Evolutionary conservation across 129 eudicot species (phyloP), one percentile per base, ranked within the genome.

Genomic region (Glebionis coronaria): DNA sequence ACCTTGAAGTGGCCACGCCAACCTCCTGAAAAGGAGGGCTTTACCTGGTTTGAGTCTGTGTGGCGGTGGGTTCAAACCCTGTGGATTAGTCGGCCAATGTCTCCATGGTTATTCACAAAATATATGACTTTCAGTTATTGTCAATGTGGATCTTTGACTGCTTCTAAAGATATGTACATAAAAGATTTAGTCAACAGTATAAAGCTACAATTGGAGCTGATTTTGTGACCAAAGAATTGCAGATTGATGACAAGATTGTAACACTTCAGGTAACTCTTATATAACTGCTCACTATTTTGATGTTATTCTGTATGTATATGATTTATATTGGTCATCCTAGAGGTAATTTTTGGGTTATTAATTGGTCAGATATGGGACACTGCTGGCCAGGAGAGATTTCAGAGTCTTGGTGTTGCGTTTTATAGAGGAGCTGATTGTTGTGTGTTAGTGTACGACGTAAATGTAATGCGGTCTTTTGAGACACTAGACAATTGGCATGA

Each of bases 191-290:
- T 80, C 97, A 90, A 65, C 95, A 90, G 73, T 90, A 90, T 60
- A 90, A 90, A 73, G 97, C 97, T 63, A 86, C 97, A 20, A 90
- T 90, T 76, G 97, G 97, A 66, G 95, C 95, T 53, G 97, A 90
- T 84, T 90, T 90, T 65, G 88, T 90, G 46, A 86, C 97, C n/a
- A 90, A 90, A 76, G 97, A 90, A 53, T 82, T 90, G 76, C 91
- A 79, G 76, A 84, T 90, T 53, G 97, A 90, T 58, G 97, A 86
- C 82, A 84, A 80, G 68, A 81, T 79, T 16, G 97, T 86, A 42
- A 90, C 97, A 20, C 82, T 86, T 16, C 95, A 86, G 73, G 95
- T 90, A 55, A 44, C 64, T 50, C 13, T 16, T 70, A 16, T 73
- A 15, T 15, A 44, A 63, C 9, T 65, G 29, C 13, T 51, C n/a